Conservation (phyloP, 2,329 filamentous ascomycete species). For the Aureobasidium sp. region DNA sequence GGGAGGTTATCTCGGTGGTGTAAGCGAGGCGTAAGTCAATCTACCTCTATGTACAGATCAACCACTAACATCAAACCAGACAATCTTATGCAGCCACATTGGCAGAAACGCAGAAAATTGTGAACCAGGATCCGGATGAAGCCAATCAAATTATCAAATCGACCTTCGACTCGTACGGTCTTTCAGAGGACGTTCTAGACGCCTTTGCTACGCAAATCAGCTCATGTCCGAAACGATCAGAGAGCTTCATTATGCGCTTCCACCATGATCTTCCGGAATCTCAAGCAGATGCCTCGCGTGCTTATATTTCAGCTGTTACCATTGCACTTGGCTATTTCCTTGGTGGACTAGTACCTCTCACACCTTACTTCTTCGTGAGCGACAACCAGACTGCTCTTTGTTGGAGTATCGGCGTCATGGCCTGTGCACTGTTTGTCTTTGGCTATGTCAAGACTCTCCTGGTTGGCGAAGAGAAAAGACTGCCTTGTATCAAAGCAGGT, state of each 20-base stretch:
- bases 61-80: not conserved
- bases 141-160: slow-evolving; percentile 2
- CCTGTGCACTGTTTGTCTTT: slow-evolving; percentile 54
- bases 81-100: slow-evolving; percentile 14
- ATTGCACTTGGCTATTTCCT: slow-evolving; percentile 64
- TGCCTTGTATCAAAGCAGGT: slow-evolving; percentile 31
- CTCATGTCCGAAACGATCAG: not conserved
- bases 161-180: not conserved
- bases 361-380: slow-evolving; percentile 58
- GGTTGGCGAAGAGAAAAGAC: slow-evolving; percentile 34
- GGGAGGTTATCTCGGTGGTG: slow-evolving; percentile 40
- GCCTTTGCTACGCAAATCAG: slow-evolving; percentile 4
- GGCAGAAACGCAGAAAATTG: not conserved
- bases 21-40: slow-evolving; percentile 39
- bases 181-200: not conserved
- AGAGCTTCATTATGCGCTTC: slow-evolving; percentile 5
- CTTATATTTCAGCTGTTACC: slow-evolving; percentile 52
- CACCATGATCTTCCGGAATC: slow-evolving; percentile 41
- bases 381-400: slow-evolving; percentile 45
- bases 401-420: slow-evolving; percentile 55
- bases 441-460: slow-evolving; percentile 58
- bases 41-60: not conserved
- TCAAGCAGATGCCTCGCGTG: slow-evolving; percentile 35
- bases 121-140: not conserved
- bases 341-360: slow-evolving; percentile 60